Conservation (phyloP, 306 rosid species). For the Acacia crassicarpa region DNA sequence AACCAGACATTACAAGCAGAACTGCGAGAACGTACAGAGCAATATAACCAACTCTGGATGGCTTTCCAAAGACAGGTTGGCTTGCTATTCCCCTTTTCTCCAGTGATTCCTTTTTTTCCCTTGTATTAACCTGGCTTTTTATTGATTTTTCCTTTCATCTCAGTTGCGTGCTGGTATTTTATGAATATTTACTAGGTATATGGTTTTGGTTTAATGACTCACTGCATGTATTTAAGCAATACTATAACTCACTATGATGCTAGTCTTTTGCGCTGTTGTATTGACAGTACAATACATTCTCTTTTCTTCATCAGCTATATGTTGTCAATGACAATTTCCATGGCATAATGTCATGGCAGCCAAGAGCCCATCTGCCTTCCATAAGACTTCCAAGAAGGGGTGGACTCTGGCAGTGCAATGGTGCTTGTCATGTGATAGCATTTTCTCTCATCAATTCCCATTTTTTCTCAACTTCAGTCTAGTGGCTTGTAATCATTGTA, state of each 20-base stretch:
- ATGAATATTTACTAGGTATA: background rate
- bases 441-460: background rate
- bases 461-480: background rate
- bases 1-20: slow-evolving; percentile 86
- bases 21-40: slow-evolving; percentile 87
- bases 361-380: slow-evolving; percentile 1
- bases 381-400: slow-evolving; percentile 1
- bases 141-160: background rate
- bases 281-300: background rate
- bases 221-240: slow-evolving; percentile 3
- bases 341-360: background rate
- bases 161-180: background rate
- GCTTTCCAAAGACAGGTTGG: slow-evolving; percentile 93
- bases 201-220: background rate
- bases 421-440: background rate
- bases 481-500: background rate
- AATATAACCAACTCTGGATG: slow-evolving; percentile 94
- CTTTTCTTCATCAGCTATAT: slow-evolving; percentile 8
- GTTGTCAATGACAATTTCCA: background rate
- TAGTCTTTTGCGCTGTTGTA: background rate
- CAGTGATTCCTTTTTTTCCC: background rate
- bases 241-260: background rate
- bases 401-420: background rate
- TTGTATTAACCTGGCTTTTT: background rate
- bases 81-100: slow-evolving; percentile 12